phyloP scores from a whole-genome alignment of 2,329 filamentous ascomycete genomes.

The Phaeosphaeriaceae sp. region DNA sequence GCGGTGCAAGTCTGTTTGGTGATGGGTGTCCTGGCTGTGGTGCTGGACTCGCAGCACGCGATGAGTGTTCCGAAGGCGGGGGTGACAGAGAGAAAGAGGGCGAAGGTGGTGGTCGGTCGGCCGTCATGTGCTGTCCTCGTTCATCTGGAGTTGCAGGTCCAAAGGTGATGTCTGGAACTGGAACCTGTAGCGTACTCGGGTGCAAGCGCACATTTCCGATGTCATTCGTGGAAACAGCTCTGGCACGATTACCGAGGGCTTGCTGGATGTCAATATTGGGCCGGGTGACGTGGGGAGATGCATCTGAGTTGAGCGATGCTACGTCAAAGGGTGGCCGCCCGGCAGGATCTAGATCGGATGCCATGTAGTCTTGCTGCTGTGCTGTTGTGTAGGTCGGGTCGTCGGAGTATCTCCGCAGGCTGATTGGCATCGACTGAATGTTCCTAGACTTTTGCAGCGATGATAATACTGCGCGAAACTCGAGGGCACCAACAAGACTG shows the following conservation, averaged over 20 bases:
- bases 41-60: constrained; percentile 35
- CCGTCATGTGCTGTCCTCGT: constrained; percentile 7
- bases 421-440: constrained; percentile 72
- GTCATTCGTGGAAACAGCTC: constrained; percentile 68
- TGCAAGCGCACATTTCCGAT: constrained; percentile 57
- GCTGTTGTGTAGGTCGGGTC: constrained; percentile 58
- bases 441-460: constrained; percentile 84
- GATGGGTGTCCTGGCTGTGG: constrained; percentile 29
- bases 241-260: constrained; percentile 40
- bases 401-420: constrained; percentile 73
- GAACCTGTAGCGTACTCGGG: constrained; percentile 38
- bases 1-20: constrained; percentile 44
- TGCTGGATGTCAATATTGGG: constrained; percentile 40
- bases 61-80: constrained; percentile 39
- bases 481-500: constrained; percentile 89
- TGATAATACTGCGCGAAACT: constrained; percentile 91
- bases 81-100: constrained; percentile 50
- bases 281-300: constrained; percentile 28
- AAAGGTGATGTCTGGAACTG: constrained; percentile 45
- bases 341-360: constrained; percentile 57
- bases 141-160: constrained; percentile 43
- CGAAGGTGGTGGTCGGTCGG: constrained; percentile 38
- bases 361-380: constrained; percentile 56
- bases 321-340: constrained; percentile 46
- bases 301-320: constrained; percentile 21